Conservation (phyloP, 78 protist species). For the Polysphondylium violaceum region DNA sequence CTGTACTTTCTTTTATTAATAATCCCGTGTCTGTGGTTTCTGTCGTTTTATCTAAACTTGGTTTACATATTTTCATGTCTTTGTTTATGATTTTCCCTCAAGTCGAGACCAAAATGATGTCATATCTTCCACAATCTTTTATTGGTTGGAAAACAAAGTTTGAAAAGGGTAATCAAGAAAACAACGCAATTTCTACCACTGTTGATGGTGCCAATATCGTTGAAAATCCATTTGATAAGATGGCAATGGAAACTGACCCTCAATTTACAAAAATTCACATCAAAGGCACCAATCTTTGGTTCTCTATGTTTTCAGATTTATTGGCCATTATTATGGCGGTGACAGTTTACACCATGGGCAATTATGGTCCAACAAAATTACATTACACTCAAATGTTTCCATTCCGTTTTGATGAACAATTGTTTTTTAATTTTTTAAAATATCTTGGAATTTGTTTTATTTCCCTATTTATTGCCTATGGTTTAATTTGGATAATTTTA, state of each 20-base stretch:
- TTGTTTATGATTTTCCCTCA: slow-evolving; percentile 42
- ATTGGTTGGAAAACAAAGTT: slow-evolving; percentile 25
- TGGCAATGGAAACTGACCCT: slow-evolving; percentile 47
- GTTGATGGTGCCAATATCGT: not conserved
- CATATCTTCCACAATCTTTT: slow-evolving; percentile 13
- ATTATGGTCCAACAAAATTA: slow-evolving; percentile 52
- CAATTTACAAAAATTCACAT: slow-evolving; percentile 12
- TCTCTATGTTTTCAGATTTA: slow-evolving; percentile 56
- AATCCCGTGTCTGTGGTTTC: slow-evolving; percentile 60
- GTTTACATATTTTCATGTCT: slow-evolving; percentile 58
- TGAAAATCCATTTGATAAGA: slow-evolving; percentile 47
- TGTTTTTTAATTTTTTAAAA: slow-evolving; percentile 2
- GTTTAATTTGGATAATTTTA: slow-evolving; percentile 6
- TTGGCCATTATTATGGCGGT: slow-evolving; percentile 28
- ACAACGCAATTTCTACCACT: not conserved
- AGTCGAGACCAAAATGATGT: not conserved
- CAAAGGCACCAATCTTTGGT: slow-evolving; percentile 68
- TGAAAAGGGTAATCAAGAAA: slow-evolving; percentile 4
- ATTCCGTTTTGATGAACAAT: not conserved
- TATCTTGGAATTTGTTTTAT: slow-evolving; percentile 38
- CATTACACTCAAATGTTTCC: slow-evolving; percentile 72
- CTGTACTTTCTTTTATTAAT: slow-evolving; percentile 34
- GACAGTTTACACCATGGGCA: slow-evolving; percentile 62
- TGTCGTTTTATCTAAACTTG: slow-evolving; percentile 48
- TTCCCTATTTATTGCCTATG: not conserved